A percentile compares a stretch with the other conserved stretches of the same genome.
Conservation (phyloP, 768 basidiomycete species). For the Suillus sp. region DNA sequence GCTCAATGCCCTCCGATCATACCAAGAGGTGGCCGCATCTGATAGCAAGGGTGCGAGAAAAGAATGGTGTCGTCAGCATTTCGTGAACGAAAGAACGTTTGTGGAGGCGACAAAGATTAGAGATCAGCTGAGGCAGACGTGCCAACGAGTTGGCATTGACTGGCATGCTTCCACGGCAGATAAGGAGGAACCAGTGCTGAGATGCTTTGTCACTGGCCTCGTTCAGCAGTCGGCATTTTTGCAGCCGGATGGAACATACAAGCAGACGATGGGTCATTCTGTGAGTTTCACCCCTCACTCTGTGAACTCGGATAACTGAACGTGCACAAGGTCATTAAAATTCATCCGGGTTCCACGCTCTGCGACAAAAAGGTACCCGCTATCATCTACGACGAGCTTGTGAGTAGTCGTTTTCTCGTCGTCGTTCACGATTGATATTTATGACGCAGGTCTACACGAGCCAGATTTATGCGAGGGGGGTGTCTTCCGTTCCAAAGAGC, state of each 20-base stretch:
- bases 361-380: conserved; percentile 81
- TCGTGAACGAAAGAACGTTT: conserved; percentile 80
- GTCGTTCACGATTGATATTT: neutral
- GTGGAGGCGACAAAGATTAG: conserved; percentile 77
- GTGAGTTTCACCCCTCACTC: conserved; percentile 39
- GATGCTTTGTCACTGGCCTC: conserved; percentile 73
- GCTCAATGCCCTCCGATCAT: conserved; percentile 82
- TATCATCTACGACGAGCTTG: conserved; percentile 93
- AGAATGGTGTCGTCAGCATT: conserved; percentile 87
- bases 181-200: conserved; percentile 67
- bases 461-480: conserved; percentile 89
- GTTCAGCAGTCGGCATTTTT: conserved; percentile 83
- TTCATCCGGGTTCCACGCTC: conserved; percentile 87
- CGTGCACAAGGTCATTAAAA: conserved; percentile 65
- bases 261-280: conserved; percentile 71
- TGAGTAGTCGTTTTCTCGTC: conserved; percentile 39
- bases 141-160: conserved; percentile 61
- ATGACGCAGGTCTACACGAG: conserved; percentile 70
- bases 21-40: conserved; percentile 61
- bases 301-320: neutral
- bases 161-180: conserved; percentile 60
- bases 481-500: conserved; percentile 73
- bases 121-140: conserved; percentile 73
- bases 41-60: conserved; percentile 50
- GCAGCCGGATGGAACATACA: conserved; percentile 87